A percentile compares a stretch with the other conserved stretches of the same genome.
phyloP scores from a whole-genome alignment of 2,329 filamentous ascomycete species.

The Claviceps digitariae region DNA sequence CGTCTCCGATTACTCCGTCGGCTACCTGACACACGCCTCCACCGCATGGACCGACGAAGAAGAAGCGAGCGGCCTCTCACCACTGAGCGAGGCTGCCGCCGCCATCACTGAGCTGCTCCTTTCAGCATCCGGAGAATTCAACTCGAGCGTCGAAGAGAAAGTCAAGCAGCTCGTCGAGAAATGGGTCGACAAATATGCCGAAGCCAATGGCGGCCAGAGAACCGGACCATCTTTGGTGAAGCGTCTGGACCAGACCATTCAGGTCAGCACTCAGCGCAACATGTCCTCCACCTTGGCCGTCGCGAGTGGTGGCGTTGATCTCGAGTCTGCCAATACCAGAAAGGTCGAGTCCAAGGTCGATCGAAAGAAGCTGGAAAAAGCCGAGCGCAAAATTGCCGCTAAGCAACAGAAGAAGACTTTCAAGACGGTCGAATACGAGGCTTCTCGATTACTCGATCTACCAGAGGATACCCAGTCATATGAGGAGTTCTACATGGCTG shows the following conservation, averaged over 20 bases:
- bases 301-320: constrained; percentile 69
- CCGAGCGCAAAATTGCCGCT: constrained; percentile 89
- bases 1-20: constrained; percentile 83
- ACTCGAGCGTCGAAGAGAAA: constrained; percentile 55
- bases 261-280: constrained; percentile 86
- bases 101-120: constrained; percentile 79
- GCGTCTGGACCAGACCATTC: constrained; percentile 85
- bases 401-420: constrained; percentile 98
- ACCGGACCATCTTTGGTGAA: constrained; percentile 64
- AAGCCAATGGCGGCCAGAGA: constrained; percentile 56
- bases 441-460: constrained; percentile 75
- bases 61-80: constrained; percentile 56
- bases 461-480: constrained; percentile 79
- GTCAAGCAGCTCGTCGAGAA: constrained; percentile 77
- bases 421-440: constrained; percentile 97
- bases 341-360: constrained; percentile 98
- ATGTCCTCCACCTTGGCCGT: constrained; percentile 93
- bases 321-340: constrained; percentile 82
- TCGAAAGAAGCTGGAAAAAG: constrained; percentile 97
- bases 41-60: constrained; percentile 65
- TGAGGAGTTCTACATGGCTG: constrained; percentile 99
- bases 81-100: constrained; percentile 70
- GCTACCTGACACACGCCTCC: constrained; percentile 88
- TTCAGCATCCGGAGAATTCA: constrained; percentile 80
- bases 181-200: constrained; percentile 73